Percentiles rank a stretch among this genome's conserved stretches.
These are phyloP conservation scores for Setomelanomma holmii DNA, from an alignment of 2,329 filamentous ascomycete species.

Conservation along the genomic window DNA sequence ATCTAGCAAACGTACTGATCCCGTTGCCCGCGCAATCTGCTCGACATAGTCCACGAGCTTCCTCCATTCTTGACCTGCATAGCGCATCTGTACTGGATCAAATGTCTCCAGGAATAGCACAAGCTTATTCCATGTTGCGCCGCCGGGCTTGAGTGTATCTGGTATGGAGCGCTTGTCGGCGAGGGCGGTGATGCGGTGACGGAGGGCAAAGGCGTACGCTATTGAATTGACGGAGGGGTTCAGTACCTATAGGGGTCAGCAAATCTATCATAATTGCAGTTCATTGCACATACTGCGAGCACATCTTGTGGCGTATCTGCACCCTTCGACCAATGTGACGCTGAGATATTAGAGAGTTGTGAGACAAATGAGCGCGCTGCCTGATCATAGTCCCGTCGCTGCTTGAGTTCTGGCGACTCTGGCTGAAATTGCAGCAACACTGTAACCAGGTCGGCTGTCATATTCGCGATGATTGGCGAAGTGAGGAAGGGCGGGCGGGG, in stretches of 20 bases:
- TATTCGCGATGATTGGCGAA: constrained; percentile 15
- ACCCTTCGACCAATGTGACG: constrained; percentile 43
- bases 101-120: constrained; percentile 57
- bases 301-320: constrained; percentile 50
- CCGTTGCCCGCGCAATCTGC: constrained; percentile 37
- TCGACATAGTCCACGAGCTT: constrained; percentile 53
- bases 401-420: constrained; percentile 36
- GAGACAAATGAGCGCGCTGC: constrained; percentile 44
- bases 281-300: constrained; percentile 40
- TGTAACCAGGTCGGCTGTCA: constrained; percentile 41
- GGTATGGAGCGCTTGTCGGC: constrained; percentile 48
- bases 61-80: constrained; percentile 58
- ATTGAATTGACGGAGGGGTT: constrained; percentile 66
- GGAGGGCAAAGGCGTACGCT: constrained; percentile 64
- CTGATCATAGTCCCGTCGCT: constrained; percentile 50
- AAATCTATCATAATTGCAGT: not conserved
- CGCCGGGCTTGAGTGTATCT: constrained; percentile 52
- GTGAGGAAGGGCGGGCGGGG: constrained; percentile 10
- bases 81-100: constrained; percentile 63
- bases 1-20: constrained; percentile 35
- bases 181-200: constrained; percentile 53
- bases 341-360: constrained; percentile 42
- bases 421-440: constrained; percentile 46
- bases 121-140: constrained; percentile 58
- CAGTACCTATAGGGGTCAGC: constrained; percentile 49